Evolutionary conservation across 2,329 filamentous ascomycete genomes (phyloP), one percentile per base, ranked within the genome.

Genomic region (Rhynchosporium graminicola): DNA sequence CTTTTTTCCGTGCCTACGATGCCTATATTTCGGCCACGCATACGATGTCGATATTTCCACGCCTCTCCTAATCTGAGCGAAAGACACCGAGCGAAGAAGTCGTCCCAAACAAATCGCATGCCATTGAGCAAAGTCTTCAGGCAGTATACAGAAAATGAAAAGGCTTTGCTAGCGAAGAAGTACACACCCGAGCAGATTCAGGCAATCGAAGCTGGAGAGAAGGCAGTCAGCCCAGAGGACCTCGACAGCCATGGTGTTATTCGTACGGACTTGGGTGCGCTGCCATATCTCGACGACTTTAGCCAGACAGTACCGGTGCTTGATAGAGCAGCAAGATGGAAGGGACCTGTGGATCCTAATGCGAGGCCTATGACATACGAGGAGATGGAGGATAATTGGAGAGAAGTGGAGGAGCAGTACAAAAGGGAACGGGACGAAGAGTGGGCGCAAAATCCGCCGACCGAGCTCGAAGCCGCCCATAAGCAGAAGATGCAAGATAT

Each of bases 231-330:
- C 73, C 79, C 88, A 9, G 80, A 86, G 68, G 91, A 98, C 76
- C 74, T 97, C 73, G 81, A 88, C 47, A 80, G 85, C 40, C 89
- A 95, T 77, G 90, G 88, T 67, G 82, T 85, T 48, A 76, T 90
- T 69, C 87, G 92, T 65, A 82, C 80, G 60, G 92, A 96, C 74
- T 83, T 87, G 8, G 90, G 91, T 80, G 80, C 81, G 59, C 79
- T 93, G 56, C 80, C 85, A 65, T 95, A 96, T 76, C 78, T 94
- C 60, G 92, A 97, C 74, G 91, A 96, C 76, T 89, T 97, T 72
- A 85, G 89, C 63, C 83, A 83, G 62, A 83, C 94, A 66, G 85
- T 91, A 72, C 91, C 92, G 59, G 81, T 91, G 56, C 83, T 95
- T 64, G 94, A 98, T 78, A 84, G 88, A 74, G 85, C 80, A 75